phyloP scores from a whole-genome alignment of 2,329 filamentous ascomycete genomes.

The Myriosclerotinia curreyana region DNA sequence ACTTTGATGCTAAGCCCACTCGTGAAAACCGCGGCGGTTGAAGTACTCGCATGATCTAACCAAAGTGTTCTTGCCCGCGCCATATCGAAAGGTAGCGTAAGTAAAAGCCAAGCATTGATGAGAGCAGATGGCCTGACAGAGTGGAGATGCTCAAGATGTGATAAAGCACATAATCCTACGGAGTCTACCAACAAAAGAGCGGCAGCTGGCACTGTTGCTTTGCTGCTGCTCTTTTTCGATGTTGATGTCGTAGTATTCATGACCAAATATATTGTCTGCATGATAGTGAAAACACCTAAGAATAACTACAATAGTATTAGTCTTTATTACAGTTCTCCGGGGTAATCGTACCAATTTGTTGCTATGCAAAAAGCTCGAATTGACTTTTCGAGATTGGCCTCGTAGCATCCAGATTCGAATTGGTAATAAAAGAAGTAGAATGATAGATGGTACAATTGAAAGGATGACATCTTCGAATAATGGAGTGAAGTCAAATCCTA shows the following conservation, averaged over 20 bases:
- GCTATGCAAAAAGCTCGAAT: constrained; percentile 27
- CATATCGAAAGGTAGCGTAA: constrained; percentile 34
- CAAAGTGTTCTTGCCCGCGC: constrained; percentile 31
- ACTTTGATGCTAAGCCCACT: constrained; percentile 42
- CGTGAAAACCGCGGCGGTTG: constrained; percentile 41
- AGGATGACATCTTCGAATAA: constrained; percentile 32
- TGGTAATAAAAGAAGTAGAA: constrained; percentile 28
- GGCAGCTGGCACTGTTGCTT: constrained; percentile 27
- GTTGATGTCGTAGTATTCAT: constrained; percentile 20
- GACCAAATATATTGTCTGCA: constrained; percentile 28
- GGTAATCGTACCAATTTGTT: constrained; percentile 30
- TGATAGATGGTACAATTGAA: constrained; percentile 28
- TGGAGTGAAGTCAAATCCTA: constrained; percentile 34
- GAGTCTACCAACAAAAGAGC: constrained; percentile 27
- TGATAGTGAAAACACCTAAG: constrained; percentile 28
- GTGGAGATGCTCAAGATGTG: constrained; percentile 32
- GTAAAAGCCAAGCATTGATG: constrained; percentile 33
- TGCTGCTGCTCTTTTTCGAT: constrained; percentile 20
- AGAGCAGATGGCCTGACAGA: constrained; percentile 32
- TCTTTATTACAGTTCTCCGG: background rate
- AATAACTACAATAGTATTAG: constrained; percentile 34
- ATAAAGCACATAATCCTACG: constrained; percentile 29
- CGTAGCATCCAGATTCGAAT: constrained; percentile 26
- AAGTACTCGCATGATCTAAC: constrained; percentile 32
- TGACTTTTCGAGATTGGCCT: constrained; percentile 30